Evolutionary conservation across 1,139 yeast genomes (phyloP).

Genomic region (Yamadazyma oceani): DNA sequence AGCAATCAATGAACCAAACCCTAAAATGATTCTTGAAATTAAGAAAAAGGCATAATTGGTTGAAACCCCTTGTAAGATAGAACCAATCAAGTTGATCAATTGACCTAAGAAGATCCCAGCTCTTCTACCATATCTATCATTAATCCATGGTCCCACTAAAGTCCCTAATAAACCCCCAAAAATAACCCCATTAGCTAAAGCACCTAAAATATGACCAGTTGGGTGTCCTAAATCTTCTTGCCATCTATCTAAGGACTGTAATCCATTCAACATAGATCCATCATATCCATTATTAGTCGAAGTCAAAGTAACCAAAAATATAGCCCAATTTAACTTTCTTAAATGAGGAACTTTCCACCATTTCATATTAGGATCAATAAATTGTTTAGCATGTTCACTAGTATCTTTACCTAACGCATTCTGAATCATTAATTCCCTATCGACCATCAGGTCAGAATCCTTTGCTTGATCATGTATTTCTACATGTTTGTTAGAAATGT

Average conservation of each 20-base stretch:
- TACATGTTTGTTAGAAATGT: background rate
- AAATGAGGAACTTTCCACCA: constrained; percentile 58
- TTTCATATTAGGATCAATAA: constrained; percentile 57
- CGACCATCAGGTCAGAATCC: background rate
- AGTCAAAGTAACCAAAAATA: constrained; percentile 40
- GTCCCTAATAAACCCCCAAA: constrained; percentile 46
- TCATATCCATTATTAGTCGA: constrained; percentile 54
- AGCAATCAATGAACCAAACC: constrained; percentile 40
- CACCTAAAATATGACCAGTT: constrained; percentile 42
- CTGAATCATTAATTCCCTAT: constrained; percentile 5
- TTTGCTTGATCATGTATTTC: background rate
- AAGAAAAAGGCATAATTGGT: constrained; percentile 40
- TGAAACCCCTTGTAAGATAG: constrained; percentile 42
- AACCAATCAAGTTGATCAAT: constrained; percentile 30
- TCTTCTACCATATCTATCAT: constrained; percentile 35
- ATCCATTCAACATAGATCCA: constrained; percentile 50
- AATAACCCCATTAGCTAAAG: constrained; percentile 32
- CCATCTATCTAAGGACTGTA: constrained; percentile 45
- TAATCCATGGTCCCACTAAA: constrained; percentile 38
- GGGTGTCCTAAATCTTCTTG: constrained; percentile 36
- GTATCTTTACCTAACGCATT: constrained; percentile 20
- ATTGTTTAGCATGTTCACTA: constrained; percentile 27
- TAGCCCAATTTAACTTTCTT: constrained; percentile 38
- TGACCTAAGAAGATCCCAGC: constrained; percentile 27
- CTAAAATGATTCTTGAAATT: constrained; percentile 38